Conservation (phyloP, 129 eudicot species). For the Artemisia annua region DNA sequence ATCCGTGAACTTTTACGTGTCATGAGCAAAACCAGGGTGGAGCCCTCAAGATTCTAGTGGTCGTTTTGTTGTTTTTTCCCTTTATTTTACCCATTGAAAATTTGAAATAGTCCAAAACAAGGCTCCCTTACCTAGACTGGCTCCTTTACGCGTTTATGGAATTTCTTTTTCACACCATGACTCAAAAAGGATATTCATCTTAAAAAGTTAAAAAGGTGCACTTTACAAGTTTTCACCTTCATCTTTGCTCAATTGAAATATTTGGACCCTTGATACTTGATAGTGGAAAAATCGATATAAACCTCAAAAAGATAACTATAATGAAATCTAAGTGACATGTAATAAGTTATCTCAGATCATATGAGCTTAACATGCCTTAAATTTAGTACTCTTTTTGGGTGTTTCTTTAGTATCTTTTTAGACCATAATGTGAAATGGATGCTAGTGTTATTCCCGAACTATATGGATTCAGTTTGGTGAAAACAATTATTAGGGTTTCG, state of each 20-base stretch:
- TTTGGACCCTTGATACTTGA: neutral
- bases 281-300: neutral
- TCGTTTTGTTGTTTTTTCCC: constrained; percentile 10
- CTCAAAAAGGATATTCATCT: constrained; percentile 17
- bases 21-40: constrained; percentile 21
- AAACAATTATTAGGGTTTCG: no score
- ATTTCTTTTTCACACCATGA: constrained; percentile 16
- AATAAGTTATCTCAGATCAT: neutral
- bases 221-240: constrained; percentile 3
- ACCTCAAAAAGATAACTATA: neutral
- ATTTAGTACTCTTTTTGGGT: neutral
- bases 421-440: no score
- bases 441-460: no score
- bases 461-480: no score
- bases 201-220: neutral
- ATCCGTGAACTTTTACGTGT: neutral
- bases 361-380: neutral
- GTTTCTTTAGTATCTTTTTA: neutral
- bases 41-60: constrained; percentile 29
- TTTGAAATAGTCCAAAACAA: constrained; percentile 25
- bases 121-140: constrained; percentile 14
- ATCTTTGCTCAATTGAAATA: neutral
- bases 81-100: neutral
- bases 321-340: neutral
- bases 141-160: constrained; percentile 30